phyloP scores from a whole-genome alignment of 2,329 filamentous ascomycete genomes.

The Fusarium devonianum region DNA sequence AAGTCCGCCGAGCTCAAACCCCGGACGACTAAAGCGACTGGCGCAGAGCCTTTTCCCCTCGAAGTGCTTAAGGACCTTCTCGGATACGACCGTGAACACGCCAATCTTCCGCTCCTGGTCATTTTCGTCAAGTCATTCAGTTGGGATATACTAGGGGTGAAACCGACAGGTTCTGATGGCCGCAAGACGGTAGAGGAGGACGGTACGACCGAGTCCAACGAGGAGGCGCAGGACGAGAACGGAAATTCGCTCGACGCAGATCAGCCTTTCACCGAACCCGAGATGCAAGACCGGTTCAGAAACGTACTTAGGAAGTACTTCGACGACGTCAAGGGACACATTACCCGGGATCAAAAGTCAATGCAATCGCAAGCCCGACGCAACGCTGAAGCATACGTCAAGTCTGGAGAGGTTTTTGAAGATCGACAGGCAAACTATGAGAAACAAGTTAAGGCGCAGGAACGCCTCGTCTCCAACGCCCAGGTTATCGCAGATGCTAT shows the following conservation, averaged over 20 bases:
- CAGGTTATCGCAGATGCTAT: constrained; percentile 90
- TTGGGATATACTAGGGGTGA: constrained; percentile 92
- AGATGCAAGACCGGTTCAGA: constrained; percentile 84
- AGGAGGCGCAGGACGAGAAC: constrained; percentile 48
- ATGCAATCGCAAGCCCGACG: constrained; percentile 86
- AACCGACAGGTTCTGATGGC: constrained; percentile 73
- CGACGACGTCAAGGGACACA: constrained; percentile 88
- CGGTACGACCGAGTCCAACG: constrained; percentile 63
- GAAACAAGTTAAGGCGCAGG: constrained; percentile 89
- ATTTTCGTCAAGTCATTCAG: constrained; percentile 95
- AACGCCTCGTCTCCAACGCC: constrained; percentile 87
- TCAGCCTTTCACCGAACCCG: constrained; percentile 75
- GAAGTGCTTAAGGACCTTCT: constrained; percentile 98
- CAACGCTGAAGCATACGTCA: constrained; percentile 97
- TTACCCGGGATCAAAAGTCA: constrained; percentile 90
- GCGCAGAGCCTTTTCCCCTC: constrained; percentile 89
- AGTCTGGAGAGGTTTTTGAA: constrained; percentile 97
- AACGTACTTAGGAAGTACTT: constrained; percentile 89
- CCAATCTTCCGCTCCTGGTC: constrained; percentile 89
- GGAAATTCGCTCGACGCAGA: constrained; percentile 59
- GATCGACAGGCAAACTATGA: constrained; percentile 96
- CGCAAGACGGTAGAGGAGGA: constrained; percentile 86
- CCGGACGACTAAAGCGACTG: constrained; percentile 65
- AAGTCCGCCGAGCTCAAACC: constrained; percentile 70
- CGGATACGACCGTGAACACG: constrained; percentile 90